phyloP scores from a whole-genome alignment of 805 yeast genomes.

The Spathaspora arborariae region DNA sequence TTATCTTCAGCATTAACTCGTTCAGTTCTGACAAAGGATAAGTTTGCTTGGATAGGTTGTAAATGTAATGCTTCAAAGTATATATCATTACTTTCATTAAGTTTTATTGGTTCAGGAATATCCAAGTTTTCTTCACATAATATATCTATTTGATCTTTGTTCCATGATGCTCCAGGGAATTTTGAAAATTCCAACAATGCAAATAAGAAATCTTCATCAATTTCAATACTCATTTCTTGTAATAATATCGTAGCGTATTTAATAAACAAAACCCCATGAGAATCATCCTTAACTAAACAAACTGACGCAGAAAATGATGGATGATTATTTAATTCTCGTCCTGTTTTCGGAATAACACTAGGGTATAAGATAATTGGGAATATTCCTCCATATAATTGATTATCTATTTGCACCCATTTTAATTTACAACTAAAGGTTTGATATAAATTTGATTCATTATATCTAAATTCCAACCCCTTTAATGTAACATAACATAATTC shows the following conservation, averaged over 20 bases:
- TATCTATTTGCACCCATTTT: constrained; percentile 95
- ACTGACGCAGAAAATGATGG: constrained; percentile 88
- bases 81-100: constrained; percentile 61
- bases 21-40: constrained; percentile 90
- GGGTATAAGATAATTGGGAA: constrained; percentile 91
- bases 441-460: constrained; percentile 78
- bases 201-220: constrained; percentile 89
- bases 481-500: constrained; percentile 84
- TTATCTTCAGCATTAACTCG: constrained; percentile 65
- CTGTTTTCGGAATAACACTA: constrained; percentile 79
- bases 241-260: constrained; percentile 86
- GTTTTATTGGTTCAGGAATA: constrained; percentile 65
- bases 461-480: constrained; percentile 75
- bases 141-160: constrained; percentile 36
- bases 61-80: constrained; percentile 91
- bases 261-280: constrained; percentile 85
- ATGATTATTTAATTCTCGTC: constrained; percentile 78
- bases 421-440: constrained; percentile 76
- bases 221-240: constrained; percentile 88
- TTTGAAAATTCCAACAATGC: constrained; percentile 78
- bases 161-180: constrained; percentile 82
- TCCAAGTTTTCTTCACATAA: constrained; percentile 61
- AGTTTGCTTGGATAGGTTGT: constrained; percentile 84
- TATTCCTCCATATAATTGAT: constrained; percentile 82
- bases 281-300: constrained; percentile 79